Conservation (phyloP, 345 rosid genomes). For the Melaleuca alternifolia region DNA sequence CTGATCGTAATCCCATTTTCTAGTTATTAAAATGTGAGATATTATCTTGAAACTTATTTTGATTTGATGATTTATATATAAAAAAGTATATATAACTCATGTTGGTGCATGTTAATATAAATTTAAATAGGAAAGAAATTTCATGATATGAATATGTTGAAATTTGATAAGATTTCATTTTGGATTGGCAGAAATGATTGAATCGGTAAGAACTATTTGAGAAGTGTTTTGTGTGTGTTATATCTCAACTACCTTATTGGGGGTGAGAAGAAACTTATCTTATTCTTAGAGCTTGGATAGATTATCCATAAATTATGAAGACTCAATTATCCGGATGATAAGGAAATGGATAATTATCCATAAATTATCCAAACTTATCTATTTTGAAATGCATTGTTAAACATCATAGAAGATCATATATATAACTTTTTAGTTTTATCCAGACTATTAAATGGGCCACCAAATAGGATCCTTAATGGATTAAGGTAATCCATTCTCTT, state of each 20-base stretch:
- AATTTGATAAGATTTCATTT: not conserved
- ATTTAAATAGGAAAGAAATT: not conserved
- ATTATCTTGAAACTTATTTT: not conserved
- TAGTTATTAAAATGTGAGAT: not conserved
- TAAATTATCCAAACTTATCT: not conserved
- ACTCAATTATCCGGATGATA: not conserved
- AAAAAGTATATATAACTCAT: not conserved
- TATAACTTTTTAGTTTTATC: not conserved
- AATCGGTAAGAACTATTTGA: not conserved
- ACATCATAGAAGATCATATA: not conserved
- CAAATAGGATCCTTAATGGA: not conserved
- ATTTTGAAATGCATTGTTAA: not conserved
- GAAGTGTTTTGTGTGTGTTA: not conserved
- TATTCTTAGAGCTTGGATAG: not conserved
- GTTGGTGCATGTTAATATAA: not conserved
- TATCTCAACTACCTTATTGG: not conserved
- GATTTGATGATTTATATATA: not conserved
- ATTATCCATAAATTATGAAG: not conserved
- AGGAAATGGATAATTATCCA: not conserved
- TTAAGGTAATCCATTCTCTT: not conserved
- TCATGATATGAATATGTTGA: not conserved
- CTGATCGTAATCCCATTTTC: not conserved
- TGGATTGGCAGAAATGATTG: too few species aligned
- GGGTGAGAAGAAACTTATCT: not conserved
- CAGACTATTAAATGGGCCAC: not conserved